Percentiles rank a stretch among this genome's conserved stretches.
These are phyloP conservation scores for Boletus edulis DNA, from an alignment of 768 basidiomycete species.

Conservation along the genomic window DNA sequence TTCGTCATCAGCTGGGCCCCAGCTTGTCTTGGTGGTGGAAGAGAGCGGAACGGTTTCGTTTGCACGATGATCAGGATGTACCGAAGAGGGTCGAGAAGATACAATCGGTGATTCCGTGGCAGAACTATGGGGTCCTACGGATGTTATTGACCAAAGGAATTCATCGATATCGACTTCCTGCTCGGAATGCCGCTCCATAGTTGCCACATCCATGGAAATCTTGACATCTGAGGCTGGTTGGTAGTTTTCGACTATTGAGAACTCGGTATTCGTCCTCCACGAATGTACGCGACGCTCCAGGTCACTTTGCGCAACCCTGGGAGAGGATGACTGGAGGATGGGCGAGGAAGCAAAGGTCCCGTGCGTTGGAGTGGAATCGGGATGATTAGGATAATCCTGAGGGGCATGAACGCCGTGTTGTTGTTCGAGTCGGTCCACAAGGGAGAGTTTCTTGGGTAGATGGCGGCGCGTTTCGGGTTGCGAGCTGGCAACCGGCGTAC, in stretches of 20 bases:
- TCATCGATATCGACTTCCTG: slow-evolving; percentile 48
- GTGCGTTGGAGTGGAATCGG: slow-evolving; percentile 13
- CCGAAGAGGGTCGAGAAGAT: slow-evolving; percentile 45
- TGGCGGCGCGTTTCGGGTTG: slow-evolving; percentile 42
- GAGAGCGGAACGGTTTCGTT: slow-evolving; percentile 56
- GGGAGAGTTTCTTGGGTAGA: slow-evolving; percentile 63
- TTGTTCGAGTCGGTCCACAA: slow-evolving; percentile 61
- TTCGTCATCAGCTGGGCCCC: slow-evolving; percentile 47
- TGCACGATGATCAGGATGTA: slow-evolving; percentile 51
- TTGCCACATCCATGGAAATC: slow-evolving; percentile 14
- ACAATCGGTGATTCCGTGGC: slow-evolving; percentile 39
- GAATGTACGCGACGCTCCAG: slow-evolving; percentile 58
- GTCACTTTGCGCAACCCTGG: slow-evolving; percentile 48
- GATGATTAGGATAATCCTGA: slow-evolving; percentile 9
- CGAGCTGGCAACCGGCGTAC: slow-evolving; percentile 9
- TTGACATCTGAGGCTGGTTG: slow-evolving; percentile 12
- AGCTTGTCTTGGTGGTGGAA: slow-evolving; percentile 41
- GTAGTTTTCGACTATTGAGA: slow-evolving; percentile 42
- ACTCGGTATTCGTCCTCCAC: slow-evolving; percentile 61
- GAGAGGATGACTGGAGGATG: slow-evolving; percentile 61
- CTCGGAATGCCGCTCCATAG: slow-evolving; percentile 14
- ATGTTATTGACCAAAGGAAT: slow-evolving; percentile 65
- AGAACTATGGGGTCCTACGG: slow-evolving; percentile 52
- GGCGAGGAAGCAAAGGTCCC: slow-evolving; percentile 49
- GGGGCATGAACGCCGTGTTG: slow-evolving; percentile 37